Base-by-base conservation (phyloP, 495 filamentous ascomycete genomes). In the Penicillium cosmopolitanum region DNA sequence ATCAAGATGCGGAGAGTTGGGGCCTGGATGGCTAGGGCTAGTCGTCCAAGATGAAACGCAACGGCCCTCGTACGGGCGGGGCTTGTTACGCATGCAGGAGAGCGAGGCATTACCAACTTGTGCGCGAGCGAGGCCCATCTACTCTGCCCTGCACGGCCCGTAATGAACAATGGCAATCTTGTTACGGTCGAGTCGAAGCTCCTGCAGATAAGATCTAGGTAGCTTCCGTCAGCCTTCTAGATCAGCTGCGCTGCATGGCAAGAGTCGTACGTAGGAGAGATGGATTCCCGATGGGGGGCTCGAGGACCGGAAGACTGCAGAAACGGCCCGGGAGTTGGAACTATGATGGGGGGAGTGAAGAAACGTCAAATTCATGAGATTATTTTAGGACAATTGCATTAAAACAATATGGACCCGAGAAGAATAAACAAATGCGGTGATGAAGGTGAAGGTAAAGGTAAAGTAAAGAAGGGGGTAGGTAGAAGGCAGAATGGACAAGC, bases 361-460 rank as follows among this genome's bases (percentile, higher is more conserved):
- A 55, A 43, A 51, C 42, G 48, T 58, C 19, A 55, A 50, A 46
- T 23, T 63, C 54, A 50, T 63, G 44, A 55, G 38, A 52, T 58
- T 57, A 60, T 63, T 55, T 53, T 60, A 63, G 55, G 46, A 58
- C 42, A 65, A 54, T 54, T 64, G 51, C 63, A 66, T 66, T 73
- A 58, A 56, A 65, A 66, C 58, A 65, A 71, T 69, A 68, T 66
- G 53, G 56, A 64, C 65, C 67, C 69, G 64, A 69, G 66, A 65
- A 40, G 43, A 64, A 55, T 60, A 58, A 53, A 65, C 64, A 66
- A 56, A 33, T 48, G 62, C 43, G 25, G 15, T 12, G 51, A 10
- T 44, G 8, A 10, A 44, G n/a, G 16, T n/a, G 16, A n/a, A n/a
- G 16, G 16, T 9, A 16, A n/a, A n/a, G 19, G 35, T 46, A 51